phyloP scores from a whole-genome alignment of 2,329 filamentous ascomycete species.

The Ascochyta clinopodiicola region DNA sequence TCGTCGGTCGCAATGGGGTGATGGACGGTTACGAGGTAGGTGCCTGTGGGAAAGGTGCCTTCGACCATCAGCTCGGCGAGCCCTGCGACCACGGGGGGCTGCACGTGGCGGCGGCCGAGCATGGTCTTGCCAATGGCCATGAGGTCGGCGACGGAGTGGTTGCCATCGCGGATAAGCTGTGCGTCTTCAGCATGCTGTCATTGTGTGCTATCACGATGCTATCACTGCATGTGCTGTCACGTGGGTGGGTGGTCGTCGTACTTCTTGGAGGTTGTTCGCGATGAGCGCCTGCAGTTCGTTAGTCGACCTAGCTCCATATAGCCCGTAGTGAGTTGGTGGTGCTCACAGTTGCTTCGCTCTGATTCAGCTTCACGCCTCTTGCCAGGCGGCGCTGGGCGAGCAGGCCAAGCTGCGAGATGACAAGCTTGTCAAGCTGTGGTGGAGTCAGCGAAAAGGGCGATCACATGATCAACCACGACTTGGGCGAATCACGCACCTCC shows the following conservation, averaged over 20 bases:
- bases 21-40: slow-evolving; percentile 93
- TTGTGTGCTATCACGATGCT: background rate
- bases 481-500: slow-evolving; percentile 37
- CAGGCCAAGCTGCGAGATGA: slow-evolving; percentile 85
- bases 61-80: slow-evolving; percentile 90
- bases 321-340: background rate
- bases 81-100: slow-evolving; percentile 79
- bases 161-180: slow-evolving; percentile 91
- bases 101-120: slow-evolving; percentile 90
- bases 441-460: slow-evolving; percentile 31
- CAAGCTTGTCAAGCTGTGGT: slow-evolving; percentile 88
- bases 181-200: slow-evolving; percentile 30
- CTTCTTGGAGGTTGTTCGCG: slow-evolving; percentile 87
- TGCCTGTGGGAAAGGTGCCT: slow-evolving; percentile 88
- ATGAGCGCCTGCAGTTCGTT: slow-evolving; percentile 70
- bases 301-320: background rate
- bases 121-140: slow-evolving; percentile 91
- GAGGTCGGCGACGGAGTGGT: slow-evolving; percentile 88
- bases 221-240: too few relatives aligned
- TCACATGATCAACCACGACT: background rate
- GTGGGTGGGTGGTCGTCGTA: slow-evolving; percentile 38
- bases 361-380: slow-evolving; percentile 85
- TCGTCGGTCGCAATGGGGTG: slow-evolving; percentile 86
- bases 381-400: slow-evolving; percentile 89
- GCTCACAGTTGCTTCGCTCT: slow-evolving; percentile 81